Evolutionary conservation across 768 basidiomycete species (phyloP).

Genomic region (Lentinula guzmanii): DNA sequence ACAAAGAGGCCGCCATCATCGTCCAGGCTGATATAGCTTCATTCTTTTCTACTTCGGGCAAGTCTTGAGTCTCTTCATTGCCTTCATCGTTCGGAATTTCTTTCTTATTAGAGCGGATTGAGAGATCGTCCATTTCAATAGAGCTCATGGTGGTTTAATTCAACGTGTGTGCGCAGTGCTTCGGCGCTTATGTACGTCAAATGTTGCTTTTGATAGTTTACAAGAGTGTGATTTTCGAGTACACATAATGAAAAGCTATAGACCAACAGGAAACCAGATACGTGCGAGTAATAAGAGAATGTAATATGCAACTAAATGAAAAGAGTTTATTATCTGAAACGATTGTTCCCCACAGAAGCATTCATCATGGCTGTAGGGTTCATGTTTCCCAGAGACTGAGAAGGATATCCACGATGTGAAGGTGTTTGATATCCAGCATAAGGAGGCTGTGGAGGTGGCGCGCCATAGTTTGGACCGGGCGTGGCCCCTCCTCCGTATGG

Average conservation of each 20-base stretch:
- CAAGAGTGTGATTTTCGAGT: background rate
- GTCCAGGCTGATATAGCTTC: slow-evolving; percentile 30
- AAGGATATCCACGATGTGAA: slow-evolving; percentile 32
- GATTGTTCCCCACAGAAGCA: slow-evolving; percentile 25
- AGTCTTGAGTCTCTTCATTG: slow-evolving; percentile 8
- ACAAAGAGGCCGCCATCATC: slow-evolving; percentile 28
- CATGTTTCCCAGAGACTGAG: slow-evolving; percentile 47
- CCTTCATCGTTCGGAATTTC: slow-evolving; percentile 1
- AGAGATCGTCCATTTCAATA: slow-evolving; percentile 33
- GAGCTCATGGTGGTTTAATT: slow-evolving; percentile 19
- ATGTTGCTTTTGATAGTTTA: background rate
- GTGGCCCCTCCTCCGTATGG: slow-evolving; percentile 53
- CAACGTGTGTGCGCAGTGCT: background rate
- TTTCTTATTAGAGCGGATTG: slow-evolving; percentile 8
- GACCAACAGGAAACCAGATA: slow-evolving; percentile 11
- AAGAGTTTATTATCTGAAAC: slow-evolving; percentile 8
- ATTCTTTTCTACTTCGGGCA: slow-evolving; percentile 12
- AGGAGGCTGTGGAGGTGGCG: slow-evolving; percentile 21
- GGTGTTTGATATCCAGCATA: slow-evolving; percentile 47
- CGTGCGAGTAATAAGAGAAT: slow-evolving; percentile 12
- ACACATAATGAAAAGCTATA: background rate
- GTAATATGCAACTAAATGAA: slow-evolving; percentile 2
- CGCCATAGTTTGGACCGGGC: slow-evolving; percentile 22
- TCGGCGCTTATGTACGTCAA: background rate
- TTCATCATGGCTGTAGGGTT: slow-evolving; percentile 67